phyloP scores from a whole-genome alignment of 2,329 filamentous ascomycete genomes.

The Diaporthe ampelina region DNA sequence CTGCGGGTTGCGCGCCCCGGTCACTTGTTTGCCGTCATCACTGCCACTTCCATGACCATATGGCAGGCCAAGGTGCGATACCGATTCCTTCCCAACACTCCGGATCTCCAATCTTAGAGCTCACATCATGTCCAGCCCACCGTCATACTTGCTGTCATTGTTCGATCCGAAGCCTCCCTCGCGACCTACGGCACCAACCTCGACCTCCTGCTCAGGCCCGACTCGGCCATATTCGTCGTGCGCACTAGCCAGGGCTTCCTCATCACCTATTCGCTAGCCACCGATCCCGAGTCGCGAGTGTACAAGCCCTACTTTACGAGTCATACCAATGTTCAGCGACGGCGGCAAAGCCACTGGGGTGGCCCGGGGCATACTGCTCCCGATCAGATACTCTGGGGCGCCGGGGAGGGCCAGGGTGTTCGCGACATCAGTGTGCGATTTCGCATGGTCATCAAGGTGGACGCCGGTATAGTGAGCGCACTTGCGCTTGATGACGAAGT shows the following conservation, averaged over 20 bases:
- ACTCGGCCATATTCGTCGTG: constrained; percentile 91
- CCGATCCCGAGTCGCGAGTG: constrained; percentile 84
- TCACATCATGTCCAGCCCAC: constrained; percentile 73
- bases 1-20: constrained; percentile 84
- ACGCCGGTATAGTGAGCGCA: constrained; percentile 91
- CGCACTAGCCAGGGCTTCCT: constrained; percentile 89
- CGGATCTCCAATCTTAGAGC: constrained; percentile 41
- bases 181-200: constrained; percentile 88
- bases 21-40: constrained; percentile 89
- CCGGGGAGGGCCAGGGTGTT: constrained; percentile 86
- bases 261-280: constrained; percentile 93
- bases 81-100: constrained; percentile 34
- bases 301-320: constrained; percentile 87
- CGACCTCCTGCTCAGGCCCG: constrained; percentile 87
- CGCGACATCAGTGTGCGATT: constrained; percentile 92
- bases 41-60: constrained; percentile 85
- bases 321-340: constrained; percentile 73
- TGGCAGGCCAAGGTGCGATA: constrained; percentile 91
- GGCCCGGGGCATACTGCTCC: constrained; percentile 68
- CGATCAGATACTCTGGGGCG: constrained; percentile 77
- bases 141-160: constrained; percentile 86
- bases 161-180: constrained; percentile 85
- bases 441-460: constrained; percentile 97
- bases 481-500: constrained; percentile 93
- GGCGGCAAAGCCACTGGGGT: constrained; percentile 72